Evolutionary conservation across 192 early-diverging fungal genomes (phyloP), one percentile per base, ranked within the genome.

Genomic region (Backusella westeae): DNA sequence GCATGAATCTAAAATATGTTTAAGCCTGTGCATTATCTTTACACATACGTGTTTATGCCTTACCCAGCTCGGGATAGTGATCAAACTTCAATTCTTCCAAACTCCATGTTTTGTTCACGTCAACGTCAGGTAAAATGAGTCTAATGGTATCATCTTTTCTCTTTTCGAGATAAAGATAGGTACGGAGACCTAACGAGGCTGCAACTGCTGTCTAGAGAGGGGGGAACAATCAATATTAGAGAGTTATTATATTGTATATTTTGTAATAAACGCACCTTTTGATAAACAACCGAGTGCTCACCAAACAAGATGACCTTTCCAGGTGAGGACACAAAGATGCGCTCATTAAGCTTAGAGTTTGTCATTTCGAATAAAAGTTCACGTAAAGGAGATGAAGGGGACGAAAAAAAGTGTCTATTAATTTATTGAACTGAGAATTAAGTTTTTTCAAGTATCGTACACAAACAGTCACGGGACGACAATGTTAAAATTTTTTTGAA

Each of bases 221-320:
- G 15, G 42, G 32, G 75, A 46, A 46, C 69, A 75, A 44, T 67
- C 66, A 44, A 66, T 63, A 21, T 36, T 44, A 39, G 3, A 44
- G 6, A 9, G 35, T 12, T 26, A 52, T 71, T 83, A 23, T 41
- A 29, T 69, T 65, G 7, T 17, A 38, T 34, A 49, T n/a, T 39
- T 9, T 12, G 10, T 39, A 0, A 63, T 4, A 17, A 67, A 8
- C 66, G 49, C 78, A 90, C 91, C 87, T 95, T 94, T 74, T 91
- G 90, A 73, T 99, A 96, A 42, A 99, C 98, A 2, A 97, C 98
- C 3, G 96, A 94, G 70, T 99, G 98, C 80, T 99, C 98, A 68
- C 98, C 98, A 90, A 99, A 98, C 52, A 98, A 80, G 74, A 99
- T 99, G 77, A 95, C 91, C 77, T 99, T 99, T 72, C 94, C 98